phyloP scores from a whole-genome alignment of 805 yeast genomes.

The Ogataea neopini region DNA sequence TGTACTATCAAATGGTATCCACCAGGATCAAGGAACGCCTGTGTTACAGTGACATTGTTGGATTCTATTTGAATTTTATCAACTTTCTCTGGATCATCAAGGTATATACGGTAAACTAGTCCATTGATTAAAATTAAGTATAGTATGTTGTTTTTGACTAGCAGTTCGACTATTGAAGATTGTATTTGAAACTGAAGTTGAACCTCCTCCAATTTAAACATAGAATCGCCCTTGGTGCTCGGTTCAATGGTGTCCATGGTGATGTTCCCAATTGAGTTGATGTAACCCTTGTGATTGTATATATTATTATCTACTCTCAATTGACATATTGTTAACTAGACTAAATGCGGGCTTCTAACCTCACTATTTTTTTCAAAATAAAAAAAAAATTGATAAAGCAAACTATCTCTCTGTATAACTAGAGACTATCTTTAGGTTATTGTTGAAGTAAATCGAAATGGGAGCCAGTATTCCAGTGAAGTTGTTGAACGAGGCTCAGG shows the following conservation, averaged over 20 bases:
- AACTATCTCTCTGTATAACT: too few species aligned
- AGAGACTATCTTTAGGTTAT: too few species aligned
- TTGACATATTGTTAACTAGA: neutral
- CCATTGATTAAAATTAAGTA: constrained; percentile 55
- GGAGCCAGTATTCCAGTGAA: constrained; percentile 80
- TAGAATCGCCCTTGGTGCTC: constrained; percentile 4
- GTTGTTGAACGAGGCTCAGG: constrained; percentile 80
- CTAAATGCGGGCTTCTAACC: constrained; percentile 3
- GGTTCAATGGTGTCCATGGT: constrained; percentile 26
- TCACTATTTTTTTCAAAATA: neutral
- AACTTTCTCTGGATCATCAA: constrained; percentile 64
- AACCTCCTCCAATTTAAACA: constrained; percentile 34
- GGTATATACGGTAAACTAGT: constrained; percentile 60
- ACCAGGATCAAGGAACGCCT: constrained; percentile 49
- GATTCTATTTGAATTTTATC: constrained; percentile 38
- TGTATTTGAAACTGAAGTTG: constrained; percentile 36
- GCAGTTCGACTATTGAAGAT: constrained; percentile 45
- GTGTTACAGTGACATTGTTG: constrained; percentile 28
- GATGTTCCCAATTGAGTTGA: too few species aligned
- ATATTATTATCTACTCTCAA: too few species aligned
- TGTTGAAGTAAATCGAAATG: too few species aligned
- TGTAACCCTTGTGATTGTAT: too few species aligned
- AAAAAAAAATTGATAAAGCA: too few species aligned
- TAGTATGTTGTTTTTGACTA: constrained; percentile 56
- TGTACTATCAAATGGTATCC: constrained; percentile 55